phyloP scores from a whole-genome alignment of 73 alveolate genomes.

The Symbiodinium pilosum region DNA sequence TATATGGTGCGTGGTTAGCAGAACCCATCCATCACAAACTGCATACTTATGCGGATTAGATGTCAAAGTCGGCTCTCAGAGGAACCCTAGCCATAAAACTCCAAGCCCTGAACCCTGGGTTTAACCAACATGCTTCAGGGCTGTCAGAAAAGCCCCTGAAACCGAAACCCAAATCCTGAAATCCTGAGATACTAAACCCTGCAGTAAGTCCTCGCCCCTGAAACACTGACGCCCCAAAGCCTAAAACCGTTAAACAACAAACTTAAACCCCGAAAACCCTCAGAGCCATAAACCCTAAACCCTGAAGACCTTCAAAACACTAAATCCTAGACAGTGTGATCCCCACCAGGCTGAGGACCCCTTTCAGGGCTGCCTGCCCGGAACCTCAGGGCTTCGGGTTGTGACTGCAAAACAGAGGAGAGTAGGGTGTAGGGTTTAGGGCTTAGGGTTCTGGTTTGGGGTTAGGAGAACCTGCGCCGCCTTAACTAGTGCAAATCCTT shows the following conservation, averaged over 20 bases:
- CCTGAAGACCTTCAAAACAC: not conserved
- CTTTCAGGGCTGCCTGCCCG: constrained; percentile 44
- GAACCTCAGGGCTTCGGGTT: not conserved
- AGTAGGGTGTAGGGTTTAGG: not conserved
- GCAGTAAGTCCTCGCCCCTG: too few species aligned
- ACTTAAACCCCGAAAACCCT: not conserved
- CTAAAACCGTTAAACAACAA: too few species aligned
- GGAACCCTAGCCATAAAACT: too few species aligned
- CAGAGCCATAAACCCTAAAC: not conserved
- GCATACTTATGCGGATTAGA: not conserved
- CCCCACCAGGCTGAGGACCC: constrained; percentile 52
- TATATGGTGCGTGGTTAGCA: too few species aligned
- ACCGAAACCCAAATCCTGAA: too few species aligned
- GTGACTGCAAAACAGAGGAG: not conserved
- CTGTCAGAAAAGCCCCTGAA: too few species aligned
- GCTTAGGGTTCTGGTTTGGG: not conserved
- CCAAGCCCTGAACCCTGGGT: too few species aligned
- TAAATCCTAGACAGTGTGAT: not conserved
- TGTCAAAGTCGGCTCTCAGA: too few species aligned
- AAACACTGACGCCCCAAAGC: too few species aligned
- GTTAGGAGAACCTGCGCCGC: not conserved
- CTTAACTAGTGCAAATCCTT: not conserved
- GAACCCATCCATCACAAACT: too few species aligned
- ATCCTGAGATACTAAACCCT: too few species aligned
- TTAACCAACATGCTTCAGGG: too few species aligned